These are phyloP conservation scores for Neophaeococcomyces aloes DNA, from an alignment of 2,329 filamentous ascomycete species.

Conservation along the genomic window DNA sequence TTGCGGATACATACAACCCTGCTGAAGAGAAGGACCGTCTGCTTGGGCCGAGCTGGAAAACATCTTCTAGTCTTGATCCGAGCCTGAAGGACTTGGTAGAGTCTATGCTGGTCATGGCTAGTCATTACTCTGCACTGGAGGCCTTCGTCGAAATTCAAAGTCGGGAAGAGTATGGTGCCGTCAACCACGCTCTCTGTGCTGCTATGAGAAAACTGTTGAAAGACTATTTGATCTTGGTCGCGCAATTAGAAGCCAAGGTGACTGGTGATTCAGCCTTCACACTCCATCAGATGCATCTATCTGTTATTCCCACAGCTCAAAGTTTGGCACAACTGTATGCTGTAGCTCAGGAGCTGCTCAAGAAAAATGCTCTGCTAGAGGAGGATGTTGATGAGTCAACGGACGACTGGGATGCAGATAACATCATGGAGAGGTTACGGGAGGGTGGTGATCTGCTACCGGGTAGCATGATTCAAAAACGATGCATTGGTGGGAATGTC, in stretches of 20 bases:
- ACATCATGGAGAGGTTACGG: conserved; percentile 79
- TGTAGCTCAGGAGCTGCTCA: conserved; percentile 75
- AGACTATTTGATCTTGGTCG: conserved; percentile 85
- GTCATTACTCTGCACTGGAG: conserved; percentile 82
- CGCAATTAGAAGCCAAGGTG: conserved; percentile 86
- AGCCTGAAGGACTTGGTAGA: conserved; percentile 77
- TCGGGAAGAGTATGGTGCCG: conserved; percentile 80
- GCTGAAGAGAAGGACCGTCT: conserved; percentile 76
- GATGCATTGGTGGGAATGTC: conserved; percentile 96
- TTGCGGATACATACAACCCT: conserved; percentile 70
- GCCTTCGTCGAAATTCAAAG: conserved; percentile 92
- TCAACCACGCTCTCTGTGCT: conserved; percentile 94
- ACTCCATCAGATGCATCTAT: conserved; percentile 82
- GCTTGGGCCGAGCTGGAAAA: conserved; percentile 67
- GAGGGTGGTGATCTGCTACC: conserved; percentile 75
- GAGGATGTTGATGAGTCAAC: conserved; percentile 62
- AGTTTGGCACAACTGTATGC: conserved; percentile 86
- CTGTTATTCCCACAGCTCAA: conserved; percentile 79
- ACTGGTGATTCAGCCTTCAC: conserved; percentile 83
- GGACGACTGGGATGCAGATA: conserved; percentile 73
- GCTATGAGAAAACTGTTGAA: conserved; percentile 83
- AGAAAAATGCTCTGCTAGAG: conserved; percentile 76
- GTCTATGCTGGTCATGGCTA: conserved; percentile 88
- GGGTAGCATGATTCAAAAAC: conserved; percentile 74
- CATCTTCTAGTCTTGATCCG: conserved; percentile 75